A percentile compares a stretch with the other conserved stretches of the same genome.
Evolutionary conservation across 2,329 filamentous ascomycete species (phyloP).

Genomic region (Botrytis hyacinthi): DNA sequence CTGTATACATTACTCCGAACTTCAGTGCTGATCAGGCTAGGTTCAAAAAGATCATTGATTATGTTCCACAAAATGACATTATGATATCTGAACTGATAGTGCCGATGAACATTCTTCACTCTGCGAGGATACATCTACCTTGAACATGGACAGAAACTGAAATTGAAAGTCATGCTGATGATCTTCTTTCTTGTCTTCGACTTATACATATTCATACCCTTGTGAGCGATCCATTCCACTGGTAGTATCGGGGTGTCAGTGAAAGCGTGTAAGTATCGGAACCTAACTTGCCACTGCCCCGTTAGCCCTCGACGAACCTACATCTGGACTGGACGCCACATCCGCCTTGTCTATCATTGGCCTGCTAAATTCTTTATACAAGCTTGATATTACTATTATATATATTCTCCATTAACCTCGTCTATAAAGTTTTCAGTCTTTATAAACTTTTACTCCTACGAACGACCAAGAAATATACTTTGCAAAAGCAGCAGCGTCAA

Average conservation of each 20-base stretch:
- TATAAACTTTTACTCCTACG: background rate
- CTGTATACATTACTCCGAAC: background rate
- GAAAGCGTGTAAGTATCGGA: constrained; percentile 13
- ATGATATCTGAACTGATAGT: background rate
- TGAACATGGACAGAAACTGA: background rate
- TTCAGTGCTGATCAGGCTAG: background rate
- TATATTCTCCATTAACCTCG: background rate
- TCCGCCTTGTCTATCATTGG: background rate
- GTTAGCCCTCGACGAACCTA: background rate
- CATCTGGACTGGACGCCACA: constrained; percentile 1
- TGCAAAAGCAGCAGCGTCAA: background rate
- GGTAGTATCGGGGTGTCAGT: background rate
- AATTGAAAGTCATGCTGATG: background rate
- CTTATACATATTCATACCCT: background rate
- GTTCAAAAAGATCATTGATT: background rate
- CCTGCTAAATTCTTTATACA: constrained; percentile 2
- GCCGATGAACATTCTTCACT: background rate
- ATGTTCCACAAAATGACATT: background rate
- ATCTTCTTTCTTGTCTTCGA: background rate
- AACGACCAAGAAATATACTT: background rate
- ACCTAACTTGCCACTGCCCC: background rate
- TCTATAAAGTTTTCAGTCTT: background rate
- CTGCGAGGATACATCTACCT: background rate
- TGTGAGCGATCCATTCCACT: background rate
- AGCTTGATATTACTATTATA: background rate